Evolutionary conservation across 345 rosid genomes (phyloP), one percentile per base, ranked within the genome.

Genomic region (Dipteronia dyeriana): DNA sequence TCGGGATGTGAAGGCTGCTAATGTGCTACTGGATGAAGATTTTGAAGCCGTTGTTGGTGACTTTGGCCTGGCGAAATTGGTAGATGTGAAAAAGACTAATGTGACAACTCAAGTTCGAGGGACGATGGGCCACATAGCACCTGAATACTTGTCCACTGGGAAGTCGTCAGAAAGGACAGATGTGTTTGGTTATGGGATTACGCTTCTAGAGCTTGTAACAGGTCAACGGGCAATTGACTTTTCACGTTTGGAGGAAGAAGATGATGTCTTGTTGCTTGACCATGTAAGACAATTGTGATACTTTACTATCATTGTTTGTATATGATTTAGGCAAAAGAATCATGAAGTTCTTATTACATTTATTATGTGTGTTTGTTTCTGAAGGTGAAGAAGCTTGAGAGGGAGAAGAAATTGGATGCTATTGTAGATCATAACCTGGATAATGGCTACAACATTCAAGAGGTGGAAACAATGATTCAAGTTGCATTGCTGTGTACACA

Each of bases 101-200:
- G 98, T 96, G 63, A 96, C 98, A 9, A 96, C 99, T 82, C 98
- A 96, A 85, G 95, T 96, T 83, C 94, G 98, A 26, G 99, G 99
- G 75, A 94, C 99, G 8, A 96, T 96, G 99, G 99, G 99, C 74
- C 99, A 94, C 85, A 96, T 94, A 80, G 99, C 99, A 9, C 98
- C 99, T 0, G 99, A 96, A 54, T 96, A 92, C 85, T 81, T 94
- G 83, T 96, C 99, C 64, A 96, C 97, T 0, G 99, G 99, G 57
- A 96, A 90, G 76, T 96, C 99, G 60, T 96, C 99, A 1, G 98
- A 92, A 80, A 86, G 95, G 80, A 94, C 99, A 6, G 99, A 96
- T 89, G 97, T 96, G 79, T 96, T 96, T 69, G 99, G 99, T 43
- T 95, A 91, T 34, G 99, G 99, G 25, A 93, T 95, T 57, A 87